Base-by-base conservation (phyloP, 257 asterid genomes). In the Anisodus acutangulus region DNA sequence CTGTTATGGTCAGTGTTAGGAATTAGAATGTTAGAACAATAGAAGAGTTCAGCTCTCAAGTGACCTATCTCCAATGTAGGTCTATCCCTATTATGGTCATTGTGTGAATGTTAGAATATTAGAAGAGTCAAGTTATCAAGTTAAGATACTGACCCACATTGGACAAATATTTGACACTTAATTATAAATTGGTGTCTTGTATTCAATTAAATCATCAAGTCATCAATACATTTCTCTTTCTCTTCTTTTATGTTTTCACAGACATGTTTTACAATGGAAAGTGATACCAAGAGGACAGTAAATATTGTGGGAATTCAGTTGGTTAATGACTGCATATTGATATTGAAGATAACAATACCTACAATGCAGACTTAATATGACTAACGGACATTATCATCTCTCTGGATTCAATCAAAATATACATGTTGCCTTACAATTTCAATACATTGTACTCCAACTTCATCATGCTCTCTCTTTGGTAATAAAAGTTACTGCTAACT, bases 1-100 rank as follows among this genome's bases (percentile, higher is more conserved):
- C 98, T 95, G 0, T 78, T 51, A 1, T 12, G 81, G 45, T 49
- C 19, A 49, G 11, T 49, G 80, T 11, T 26, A 10, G 41, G 45
- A 22, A 49, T 74, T 74, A 74, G 11, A 49, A 49, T 5, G 7
- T 22, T 76, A 26, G 47, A 76, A 12, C 11, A 22, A 6, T 51
- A 51, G 5, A 51, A 1, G n/a, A 51, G 45, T 51, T 70, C 11
- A 51, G 63, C 6, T 76, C 62, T 51, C 81, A 22, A 76, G 41
- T 51, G 13, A 76, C 9, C 43, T 9, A 3, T 47, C 60, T 19
- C 80, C n/a, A 10, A 47, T 3, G 3, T 19, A 45, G 58, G 17
- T 72, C 59, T 72, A 72, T 47, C 80, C 41, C 41, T 5, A 11
- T 4, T 2, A 47, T 72, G 41, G 80, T 72, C 3, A 6, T n/a